Percentiles rank a stretch among this genome's conserved stretches.
These are phyloP conservation scores for Yamadazyma oceani DNA, from an alignment of 1,139 yeast species.

Conservation along the genomic window DNA sequence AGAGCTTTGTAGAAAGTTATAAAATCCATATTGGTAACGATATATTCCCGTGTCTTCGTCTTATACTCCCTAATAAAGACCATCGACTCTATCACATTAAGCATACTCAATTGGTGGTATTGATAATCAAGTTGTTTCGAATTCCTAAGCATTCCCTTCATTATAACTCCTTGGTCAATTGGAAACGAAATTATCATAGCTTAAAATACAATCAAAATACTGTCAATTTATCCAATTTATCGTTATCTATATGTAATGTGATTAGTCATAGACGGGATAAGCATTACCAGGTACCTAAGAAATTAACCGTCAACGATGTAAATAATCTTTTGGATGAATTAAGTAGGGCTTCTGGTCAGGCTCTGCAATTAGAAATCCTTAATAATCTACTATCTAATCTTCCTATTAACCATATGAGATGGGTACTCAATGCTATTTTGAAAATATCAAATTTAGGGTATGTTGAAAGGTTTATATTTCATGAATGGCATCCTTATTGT, in stretches of 20 bases:
- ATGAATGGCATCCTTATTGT: constrained; percentile 84
- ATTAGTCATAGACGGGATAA: constrained; percentile 47
- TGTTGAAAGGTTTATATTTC: constrained; percentile 60
- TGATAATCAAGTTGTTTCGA: constrained; percentile 35
- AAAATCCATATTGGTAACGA: constrained; percentile 66
- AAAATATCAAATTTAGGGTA: constrained; percentile 58
- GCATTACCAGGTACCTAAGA: constrained; percentile 28
- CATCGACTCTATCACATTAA: constrained; percentile 52
- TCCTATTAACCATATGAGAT: constrained; percentile 65
- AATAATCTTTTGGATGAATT: constrained; percentile 54
- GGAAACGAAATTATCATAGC: constrained; percentile 41
- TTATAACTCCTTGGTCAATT: constrained; percentile 33
- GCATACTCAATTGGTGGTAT: constrained; percentile 50
- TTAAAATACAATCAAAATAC: constrained; percentile 23
- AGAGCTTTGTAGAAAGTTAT: constrained; percentile 59
- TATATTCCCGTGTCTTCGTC: constrained; percentile 64
- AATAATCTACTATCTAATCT: constrained; percentile 53
- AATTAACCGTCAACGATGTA: constrained; percentile 55
- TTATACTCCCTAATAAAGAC: constrained; percentile 65
- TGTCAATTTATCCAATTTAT: constrained; percentile 38
- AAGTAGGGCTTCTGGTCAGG: constrained; percentile 36
- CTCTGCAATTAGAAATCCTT: constrained; percentile 43
- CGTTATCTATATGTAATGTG: constrained; percentile 45
- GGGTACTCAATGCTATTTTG: constrained; percentile 67
- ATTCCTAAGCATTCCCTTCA: constrained; percentile 39